Base-by-base conservation (phyloP, 306 rosid species). In the Luffa aegyptiaca region DNA sequence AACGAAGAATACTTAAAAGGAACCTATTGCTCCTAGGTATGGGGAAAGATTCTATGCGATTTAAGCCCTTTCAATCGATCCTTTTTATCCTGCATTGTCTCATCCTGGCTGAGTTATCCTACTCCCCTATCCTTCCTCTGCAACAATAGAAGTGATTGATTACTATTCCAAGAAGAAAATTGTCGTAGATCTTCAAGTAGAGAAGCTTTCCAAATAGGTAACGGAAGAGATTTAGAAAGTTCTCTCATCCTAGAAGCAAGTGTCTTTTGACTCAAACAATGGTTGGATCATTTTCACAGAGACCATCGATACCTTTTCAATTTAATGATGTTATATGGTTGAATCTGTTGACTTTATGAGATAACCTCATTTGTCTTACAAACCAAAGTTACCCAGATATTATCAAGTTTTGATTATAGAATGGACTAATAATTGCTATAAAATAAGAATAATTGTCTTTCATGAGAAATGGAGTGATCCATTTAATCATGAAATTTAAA, bases 141-240 rank as follows among this genome's bases (percentile, higher is more conserved):
- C n/a, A n/a, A n/a, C n/a, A n/a, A n/a, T n/a, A n/a, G n/a, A n/a
- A n/a, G 98, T 94, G n/a, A 88, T 94, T 74, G 93, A 88, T 79
- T 90, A 94, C 82, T 94, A 90, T 73, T 51, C 97, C 55, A 87
- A 90, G 84, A 90, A 90, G 88, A 81, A 93, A 39, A 14, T 87
- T 10, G 97, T 94, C 59, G 98, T 96, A 49, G 88, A 87, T 82
- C 98, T 94, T 77, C 90, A 77, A 57, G 98, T 97, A 58, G 97
- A 90, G 86, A 94, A 92, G 82, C 88, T 94, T 82, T 93, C 97
- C 41, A 89, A 89, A 82, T 92, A 92, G 76, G 98, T 94, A 85
- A 90, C 97, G 46, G 52, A 51, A 9, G 92, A 90, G 84, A 93
- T 94, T 44, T 88, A 87, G 89, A 92, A 94, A 80, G 96, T 80